These are phyloP conservation scores for Trypanosoma lewisi DNA, from an alignment of 208 protist genomes.

Conservation along the genomic window DNA sequence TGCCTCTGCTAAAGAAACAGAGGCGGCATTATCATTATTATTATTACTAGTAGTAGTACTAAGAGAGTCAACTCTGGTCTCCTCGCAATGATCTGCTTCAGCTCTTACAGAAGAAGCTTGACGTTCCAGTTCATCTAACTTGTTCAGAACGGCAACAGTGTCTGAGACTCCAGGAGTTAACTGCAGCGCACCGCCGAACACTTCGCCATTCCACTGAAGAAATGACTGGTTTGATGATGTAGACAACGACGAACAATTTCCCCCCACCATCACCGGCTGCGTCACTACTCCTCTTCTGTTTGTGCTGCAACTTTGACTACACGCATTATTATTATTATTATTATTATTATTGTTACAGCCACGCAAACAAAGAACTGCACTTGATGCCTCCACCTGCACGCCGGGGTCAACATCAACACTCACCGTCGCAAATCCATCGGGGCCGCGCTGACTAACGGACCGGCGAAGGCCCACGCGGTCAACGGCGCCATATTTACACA, in stretches of 20 bases:
- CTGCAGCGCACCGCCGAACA: constrained; percentile 74
- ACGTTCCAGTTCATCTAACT: constrained; percentile 58
- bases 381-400: constrained; percentile 40
- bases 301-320: neutral
- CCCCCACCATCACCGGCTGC: constrained; percentile 65
- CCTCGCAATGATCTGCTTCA: constrained; percentile 1
- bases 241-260: neutral
- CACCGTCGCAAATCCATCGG: constrained; percentile 12
- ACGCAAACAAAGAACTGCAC: constrained; percentile 66
- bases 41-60: constrained; percentile 1
- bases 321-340: neutral
- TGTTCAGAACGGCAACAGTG: constrained; percentile 58
- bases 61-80: no score
- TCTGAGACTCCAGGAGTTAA: constrained; percentile 67
- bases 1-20: constrained; percentile 28
- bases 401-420: neutral
- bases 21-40: neutral
- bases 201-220: constrained; percentile 86
- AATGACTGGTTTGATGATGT: constrained; percentile 31
- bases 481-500: constrained; percentile 8
- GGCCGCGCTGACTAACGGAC: constrained; percentile 20
- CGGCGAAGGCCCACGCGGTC: neutral
- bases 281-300: constrained; percentile 18
- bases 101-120: no score
- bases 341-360: constrained; percentile 24